A percentile compares a stretch with the other conserved stretches of the same genome.
Evolutionary conservation across 2,329 filamentous ascomycete species (phyloP).

Genomic region (Fusarium verrucosum): DNA sequence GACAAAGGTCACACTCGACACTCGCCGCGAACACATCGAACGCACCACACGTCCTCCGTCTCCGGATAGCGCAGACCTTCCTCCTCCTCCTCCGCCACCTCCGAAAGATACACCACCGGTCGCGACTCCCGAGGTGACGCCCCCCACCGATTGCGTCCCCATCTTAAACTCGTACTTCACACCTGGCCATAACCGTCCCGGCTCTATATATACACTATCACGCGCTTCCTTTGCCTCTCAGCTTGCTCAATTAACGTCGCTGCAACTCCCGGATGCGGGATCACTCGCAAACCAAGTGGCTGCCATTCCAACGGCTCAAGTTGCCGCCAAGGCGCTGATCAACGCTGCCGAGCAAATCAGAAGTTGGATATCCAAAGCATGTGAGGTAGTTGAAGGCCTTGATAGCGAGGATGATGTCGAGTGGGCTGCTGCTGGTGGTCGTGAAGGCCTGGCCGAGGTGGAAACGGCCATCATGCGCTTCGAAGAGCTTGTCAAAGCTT

Average conservation of each 20-base stretch:
- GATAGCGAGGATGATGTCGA: conserved; percentile 98
- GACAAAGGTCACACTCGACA: conserved; percentile 68
- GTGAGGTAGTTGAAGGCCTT: conserved; percentile 85
- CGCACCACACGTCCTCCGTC: conserved; percentile 55
- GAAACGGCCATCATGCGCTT: conserved; percentile 82
- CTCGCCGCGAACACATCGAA: conserved; percentile 66
- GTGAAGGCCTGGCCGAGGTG: conserved; percentile 79
- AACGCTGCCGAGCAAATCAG: conserved; percentile 92
- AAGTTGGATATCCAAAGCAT: conserved; percentile 92
- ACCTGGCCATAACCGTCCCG: conserved; percentile 72
- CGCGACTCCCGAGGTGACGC: conserved; percentile 40
- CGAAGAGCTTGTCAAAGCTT: conserved; percentile 89
- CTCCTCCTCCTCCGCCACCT: conserved; percentile 54
- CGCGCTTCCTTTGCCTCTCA: conserved; percentile 93
- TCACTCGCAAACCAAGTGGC: conserved; percentile 84
- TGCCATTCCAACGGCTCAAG: conserved; percentile 83
- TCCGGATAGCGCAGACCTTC: conserved; percentile 49
- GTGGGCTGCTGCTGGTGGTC: conserved; percentile 90
- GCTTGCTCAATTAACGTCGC: conserved; percentile 88
- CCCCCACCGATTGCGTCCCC: conserved; percentile 57
- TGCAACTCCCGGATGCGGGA: conserved; percentile 86
- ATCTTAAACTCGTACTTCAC: conserved; percentile 72
- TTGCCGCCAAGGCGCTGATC: conserved; percentile 83
- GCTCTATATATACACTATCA: conserved; percentile 93
- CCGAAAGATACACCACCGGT: conserved; percentile 54